These are phyloP conservation scores for Trichoderma atrobrunneum DNA, from an alignment of 2,329 filamentous ascomycete species.

Conservation along the genomic window DNA sequence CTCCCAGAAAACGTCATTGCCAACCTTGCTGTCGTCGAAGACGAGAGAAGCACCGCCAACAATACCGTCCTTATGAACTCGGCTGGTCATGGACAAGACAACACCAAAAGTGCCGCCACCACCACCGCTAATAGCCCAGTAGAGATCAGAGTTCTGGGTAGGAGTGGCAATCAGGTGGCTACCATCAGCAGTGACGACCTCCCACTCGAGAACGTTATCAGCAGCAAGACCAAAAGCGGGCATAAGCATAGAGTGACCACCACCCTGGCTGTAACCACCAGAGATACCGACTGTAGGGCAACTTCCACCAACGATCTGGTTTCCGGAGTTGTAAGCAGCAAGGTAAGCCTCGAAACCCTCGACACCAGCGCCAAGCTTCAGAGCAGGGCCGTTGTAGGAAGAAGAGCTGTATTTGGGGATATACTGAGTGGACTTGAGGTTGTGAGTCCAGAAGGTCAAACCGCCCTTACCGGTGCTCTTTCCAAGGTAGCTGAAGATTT, in stretches of 20 bases:
- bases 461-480: background rate
- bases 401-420: background rate
- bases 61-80: background rate
- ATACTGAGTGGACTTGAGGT: background rate
- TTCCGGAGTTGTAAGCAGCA: background rate
- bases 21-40: background rate
- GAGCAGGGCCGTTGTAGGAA: background rate
- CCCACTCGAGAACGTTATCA: conserved; percentile 55
- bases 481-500: background rate
- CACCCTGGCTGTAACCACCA: conserved; percentile 60
- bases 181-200: conserved; percentile 54
- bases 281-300: conserved; percentile 54
- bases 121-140: background rate
- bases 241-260: conserved; percentile 54
- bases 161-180: conserved; percentile 18
- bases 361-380: background rate
- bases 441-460: background rate
- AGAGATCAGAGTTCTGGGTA: background rate
- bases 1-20: background rate
- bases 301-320: conserved; percentile 28
- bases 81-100: conserved; percentile 5
- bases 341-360: background rate
- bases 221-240: conserved; percentile 56
- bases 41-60: background rate
- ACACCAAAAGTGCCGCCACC: conserved; percentile 11